Evolutionary conservation across 176 grass and related monocot species (phyloP), one percentile per base, ranked within the genome.

Genomic region (Zea mays): DNA sequence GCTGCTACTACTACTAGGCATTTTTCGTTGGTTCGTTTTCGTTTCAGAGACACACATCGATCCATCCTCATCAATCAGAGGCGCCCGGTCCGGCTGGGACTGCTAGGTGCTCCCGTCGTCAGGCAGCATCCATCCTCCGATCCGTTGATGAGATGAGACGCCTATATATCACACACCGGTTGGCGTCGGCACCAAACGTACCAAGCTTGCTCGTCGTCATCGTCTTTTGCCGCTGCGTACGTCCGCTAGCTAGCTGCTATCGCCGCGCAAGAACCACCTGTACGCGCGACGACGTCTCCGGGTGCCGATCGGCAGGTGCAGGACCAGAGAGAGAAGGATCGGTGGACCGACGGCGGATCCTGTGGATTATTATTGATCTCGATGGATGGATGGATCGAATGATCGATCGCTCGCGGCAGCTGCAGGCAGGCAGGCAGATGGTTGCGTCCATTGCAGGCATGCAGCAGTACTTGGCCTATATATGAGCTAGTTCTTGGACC

Each of bases 161-260:
- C 48, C 27, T 27, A 27, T 27, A 27, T 56, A 33, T 86, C 64
- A 56, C 55, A 69, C 64, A 56, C 55, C 45, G 67, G 84, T 81
- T 56, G 84, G 64, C 65, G 78, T 81, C 46, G 84, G 64, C 65
- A 81, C 84, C 84, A 54, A 75, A 69, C 78, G 71, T 67, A 57
- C 75, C 14, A 42, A 56, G 52, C 52, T 56, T 19, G n/a, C 54
- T 58, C n/a, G 21, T 58, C n/a, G 55, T 8, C 54, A 55, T 7
- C 9, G 11, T 48, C 0, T 6, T 2, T 17, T 52, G 50, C n/a
- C 19, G 56, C 56, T 27, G 56, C 3, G 21, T 20, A 20, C 27
- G 27, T 27, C 27, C 27, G 27, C 27, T 27, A 27, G 27, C 27
- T 27, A 27, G 27, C 27, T 27, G 27, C 27, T 27, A 27, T 27